Percentiles rank a stretch among this genome's conserved stretches.
Conservation (phyloP, 176 grass and related monocot species). For the Secale cereale region DNA sequence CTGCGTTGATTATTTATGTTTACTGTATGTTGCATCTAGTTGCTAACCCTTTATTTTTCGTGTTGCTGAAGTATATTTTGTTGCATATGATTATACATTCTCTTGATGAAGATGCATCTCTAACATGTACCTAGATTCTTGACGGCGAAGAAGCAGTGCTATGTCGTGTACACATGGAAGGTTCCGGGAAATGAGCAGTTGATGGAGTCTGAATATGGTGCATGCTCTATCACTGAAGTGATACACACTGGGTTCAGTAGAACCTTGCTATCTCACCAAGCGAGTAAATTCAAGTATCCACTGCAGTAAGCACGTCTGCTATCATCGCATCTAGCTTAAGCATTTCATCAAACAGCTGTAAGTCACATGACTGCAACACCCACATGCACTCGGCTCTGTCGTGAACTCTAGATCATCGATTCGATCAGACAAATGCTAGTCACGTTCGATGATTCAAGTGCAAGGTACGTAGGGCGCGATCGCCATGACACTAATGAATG, state of each 20-base stretch:
- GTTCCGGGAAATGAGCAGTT: neutral
- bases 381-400: too few relatives aligned
- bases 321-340: neutral
- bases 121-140: too few relatives aligned
- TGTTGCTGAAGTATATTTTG: too few relatives aligned
- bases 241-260: neutral
- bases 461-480: too few relatives aligned
- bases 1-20: too few relatives aligned
- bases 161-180: too few relatives aligned
- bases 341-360: conserved; percentile 17
- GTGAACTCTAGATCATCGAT: neutral
- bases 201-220: neutral
- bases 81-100: too few relatives aligned
- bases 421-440: neutral
- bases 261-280: neutral
- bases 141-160: too few relatives aligned
- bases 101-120: too few relatives aligned
- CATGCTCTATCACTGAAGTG: neutral
- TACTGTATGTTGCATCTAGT: too few relatives aligned
- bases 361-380: neutral
- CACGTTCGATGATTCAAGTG: neutral
- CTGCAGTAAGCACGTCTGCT: neutral
- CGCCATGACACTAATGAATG: too few relatives aligned
- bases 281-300: neutral
- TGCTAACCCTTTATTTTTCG: too few relatives aligned